Evolutionary conservation across 345 rosid species (phyloP).

Genomic region (Eucalyptus coolabah): DNA sequence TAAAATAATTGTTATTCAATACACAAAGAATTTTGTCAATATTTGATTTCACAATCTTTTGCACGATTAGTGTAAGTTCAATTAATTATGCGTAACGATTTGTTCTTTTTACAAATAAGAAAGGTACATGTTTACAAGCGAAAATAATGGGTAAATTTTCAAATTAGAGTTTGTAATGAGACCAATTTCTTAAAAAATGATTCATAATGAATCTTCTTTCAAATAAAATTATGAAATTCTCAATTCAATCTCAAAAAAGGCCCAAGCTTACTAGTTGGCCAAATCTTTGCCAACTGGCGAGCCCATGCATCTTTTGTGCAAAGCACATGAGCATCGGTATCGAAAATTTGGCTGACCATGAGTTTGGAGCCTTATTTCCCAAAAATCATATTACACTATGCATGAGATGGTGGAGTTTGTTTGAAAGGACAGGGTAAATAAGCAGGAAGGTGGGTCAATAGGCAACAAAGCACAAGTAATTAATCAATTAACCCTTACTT

Average conservation of each 20-base stretch:
- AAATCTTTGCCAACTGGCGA: rapidly evolving
- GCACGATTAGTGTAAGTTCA: background rate
- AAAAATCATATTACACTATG: background rate
- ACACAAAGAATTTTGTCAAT: background rate
- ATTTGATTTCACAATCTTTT: rapidly evolving
- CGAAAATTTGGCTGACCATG: too few relatives aligned
- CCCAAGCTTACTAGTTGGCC: background rate
- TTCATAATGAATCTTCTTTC: background rate
- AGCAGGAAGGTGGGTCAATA: background rate
- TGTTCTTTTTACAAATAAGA: background rate
- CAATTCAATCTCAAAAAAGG: background rate
- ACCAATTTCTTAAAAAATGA: background rate
- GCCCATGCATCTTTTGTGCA: background rate
- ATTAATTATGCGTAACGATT: background rate
- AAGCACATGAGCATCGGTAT: rapidly evolving
- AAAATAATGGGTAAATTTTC: background rate
- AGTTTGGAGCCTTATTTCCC: background rate
- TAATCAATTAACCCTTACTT: background rate
- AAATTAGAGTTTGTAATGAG: rapidly evolving
- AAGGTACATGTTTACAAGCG: background rate
- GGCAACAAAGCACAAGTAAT: background rate
- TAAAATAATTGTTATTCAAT: background rate
- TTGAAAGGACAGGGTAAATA: background rate
- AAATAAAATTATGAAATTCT: background rate
- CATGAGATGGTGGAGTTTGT: background rate